Evolutionary conservation across 106 monocot genomes (phyloP).

Genomic region (Acanthochlamys bracteata): DNA sequence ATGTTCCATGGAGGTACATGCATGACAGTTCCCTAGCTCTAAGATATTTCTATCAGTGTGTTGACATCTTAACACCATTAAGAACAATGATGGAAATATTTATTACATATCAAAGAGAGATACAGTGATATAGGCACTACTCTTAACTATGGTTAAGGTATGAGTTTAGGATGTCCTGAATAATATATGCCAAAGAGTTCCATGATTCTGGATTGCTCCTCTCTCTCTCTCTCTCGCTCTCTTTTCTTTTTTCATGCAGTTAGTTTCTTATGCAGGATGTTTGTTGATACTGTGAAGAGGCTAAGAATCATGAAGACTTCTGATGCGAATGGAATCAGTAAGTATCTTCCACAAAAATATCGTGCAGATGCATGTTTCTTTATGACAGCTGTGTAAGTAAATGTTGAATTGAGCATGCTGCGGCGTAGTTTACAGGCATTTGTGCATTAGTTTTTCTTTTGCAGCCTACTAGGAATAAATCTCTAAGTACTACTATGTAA

Average conservation of each 20-base stretch:
- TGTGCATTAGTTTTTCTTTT: no score
- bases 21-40: background rate
- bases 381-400: no score
- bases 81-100: background rate
- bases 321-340: conserved; percentile 62
- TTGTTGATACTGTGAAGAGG: conserved; percentile 63
- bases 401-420: no score
- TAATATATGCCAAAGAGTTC: no score
- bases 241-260: background rate
- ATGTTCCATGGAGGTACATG: conserved; percentile 91
- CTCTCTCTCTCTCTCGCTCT: background rate
- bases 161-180: no score
- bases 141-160: no score
- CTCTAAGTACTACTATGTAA: no score
- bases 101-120: no score
- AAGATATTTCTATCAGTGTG: background rate
- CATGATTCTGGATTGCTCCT: background rate
- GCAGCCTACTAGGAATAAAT: no score
- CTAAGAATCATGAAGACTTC: conserved; percentile 87
- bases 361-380: no score
- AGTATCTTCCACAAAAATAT: conserved; percentile 9
- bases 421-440: no score
- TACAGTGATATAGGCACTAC: no score
- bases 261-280: conserved; percentile 39
- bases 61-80: background rate